Evolutionary conservation across 192 early-diverging fungal species (phyloP), one percentile per base, ranked within the genome.

Genomic region (Coemansia sp.): DNA sequence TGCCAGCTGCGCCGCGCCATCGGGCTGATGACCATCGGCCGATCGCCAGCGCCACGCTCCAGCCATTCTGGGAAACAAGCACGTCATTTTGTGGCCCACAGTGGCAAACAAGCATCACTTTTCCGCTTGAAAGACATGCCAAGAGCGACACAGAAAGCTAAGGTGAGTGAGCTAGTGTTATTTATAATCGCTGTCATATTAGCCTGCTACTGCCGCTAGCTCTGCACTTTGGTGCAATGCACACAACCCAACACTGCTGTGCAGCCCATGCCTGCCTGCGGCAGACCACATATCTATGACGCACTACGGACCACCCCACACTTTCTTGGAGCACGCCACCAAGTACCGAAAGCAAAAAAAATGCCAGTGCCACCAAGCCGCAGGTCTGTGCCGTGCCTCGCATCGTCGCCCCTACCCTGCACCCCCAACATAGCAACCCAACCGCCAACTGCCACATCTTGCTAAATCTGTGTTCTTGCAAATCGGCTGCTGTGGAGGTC

Each of bases 371-470:
- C 50, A 27, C 8, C 23, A 3, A 10, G 50, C 50, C 50, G 11
- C 25, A 29, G 50, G 50, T 53, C 50, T 53, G 50, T 53, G 50
- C 50, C 10, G 45, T 48, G 45, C 45, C 45, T 19, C 45, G 45
- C 45, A 48, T 48, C 45, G n/a, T 48, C 45, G 45, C 50, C 50
- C 50, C 50, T 50, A 29, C 50, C 50, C 23, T 23, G 46, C 46
- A 27, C 50, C 50, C 50, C 25, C 8, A 29, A 23, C 21, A 29
- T 10, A 14, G 2, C 50, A 34, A 34, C 11, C 50, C 50, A 53
- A 53, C 50, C 50, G 12, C 9, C 50, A 53, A 53, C 50, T 29
- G 50, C 50, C 50, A 53, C 50, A 53, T 53, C 50, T 23, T 53
- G 12, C 25, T 8, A 25, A 53, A 53, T 53, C 50, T 53, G 50